A percentile compares a stretch with the other conserved stretches of the same genome.
phyloP scores from a whole-genome alignment of 164 flowering plant genomes.

The Magnolia kwangsiensis region DNA sequence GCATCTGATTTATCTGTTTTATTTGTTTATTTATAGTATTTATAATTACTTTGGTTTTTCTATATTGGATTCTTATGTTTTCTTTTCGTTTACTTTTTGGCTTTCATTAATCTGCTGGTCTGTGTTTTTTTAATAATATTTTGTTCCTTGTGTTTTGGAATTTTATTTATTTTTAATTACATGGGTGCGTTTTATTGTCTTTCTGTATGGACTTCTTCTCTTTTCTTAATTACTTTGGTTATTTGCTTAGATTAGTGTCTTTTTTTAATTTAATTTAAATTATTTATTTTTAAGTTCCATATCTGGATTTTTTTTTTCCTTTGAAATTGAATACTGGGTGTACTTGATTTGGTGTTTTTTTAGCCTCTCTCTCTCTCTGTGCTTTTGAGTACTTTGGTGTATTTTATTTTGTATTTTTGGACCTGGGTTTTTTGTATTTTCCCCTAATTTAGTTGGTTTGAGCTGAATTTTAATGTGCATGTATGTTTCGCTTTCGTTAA shows the following conservation, averaged over 20 bases:
- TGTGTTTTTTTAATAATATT: not conserved
- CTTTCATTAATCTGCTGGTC: not conserved
- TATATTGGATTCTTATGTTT: not conserved
- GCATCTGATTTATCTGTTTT: not conserved
- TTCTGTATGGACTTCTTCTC: not conserved
- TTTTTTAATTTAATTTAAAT: too few species aligned
- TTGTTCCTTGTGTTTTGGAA: not conserved
- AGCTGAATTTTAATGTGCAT: not conserved
- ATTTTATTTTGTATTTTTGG: not conserved
- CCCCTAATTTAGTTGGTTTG: not conserved
- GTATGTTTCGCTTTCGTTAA: not conserved
- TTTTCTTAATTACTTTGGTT: not conserved
- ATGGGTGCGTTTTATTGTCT: not conserved
- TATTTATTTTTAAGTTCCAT: not conserved
- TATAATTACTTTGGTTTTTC: not conserved
- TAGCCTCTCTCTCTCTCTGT: not conserved
- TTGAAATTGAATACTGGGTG: not conserved
- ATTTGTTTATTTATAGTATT: not conserved
- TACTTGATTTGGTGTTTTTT: too few species aligned
- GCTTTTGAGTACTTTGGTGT: not conserved
- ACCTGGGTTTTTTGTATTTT: not conserved
- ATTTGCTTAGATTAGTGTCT: not conserved
- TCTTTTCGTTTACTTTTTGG: not conserved
- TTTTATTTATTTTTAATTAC: not conserved
- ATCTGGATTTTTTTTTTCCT: not conserved